Base-by-base conservation (phyloP, 2,329 filamentous ascomycete genomes). In the Trichoderma citrinoviride region DNA sequence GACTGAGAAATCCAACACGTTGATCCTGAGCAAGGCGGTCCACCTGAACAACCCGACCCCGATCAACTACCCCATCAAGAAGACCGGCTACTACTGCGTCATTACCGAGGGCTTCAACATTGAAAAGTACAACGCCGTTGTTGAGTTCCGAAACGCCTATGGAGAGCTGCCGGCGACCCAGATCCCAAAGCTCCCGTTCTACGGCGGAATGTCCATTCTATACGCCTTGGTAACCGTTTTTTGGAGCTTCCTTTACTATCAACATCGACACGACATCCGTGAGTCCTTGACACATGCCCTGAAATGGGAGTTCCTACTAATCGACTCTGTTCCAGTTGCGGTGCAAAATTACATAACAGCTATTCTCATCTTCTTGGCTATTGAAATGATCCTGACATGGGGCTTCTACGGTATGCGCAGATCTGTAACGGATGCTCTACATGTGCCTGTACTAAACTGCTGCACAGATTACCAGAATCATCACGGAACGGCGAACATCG, bases 261-360 rank as follows among this genome's bases (percentile, higher is more conserved):
- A 97, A 77, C 92, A 99, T 76, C 86, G 94, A 66, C 87, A 90
- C 72, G 95, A 99, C 77, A 98, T 99, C 68, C 81, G 89, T 91
- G 79, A 79, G 87, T 76, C 41, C 37, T 40, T 2, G 8, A 10
- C 4, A 14, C 14, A 23, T 14, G 15, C 5, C 17, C 49, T 55
- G 40, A 10, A 21, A 19, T 60, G 14, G 3, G 3, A 19, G 3
- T 14, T 23, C 29, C 8, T 56, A 19, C 55, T 61, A 25, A 52
- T 23, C 5, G 10, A 7, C 67, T 44, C 73, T 70, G 27, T 61
- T 46, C 14, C 43, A 91, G 88, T 99, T 73, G 90, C 96, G 17
- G 95, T 99, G 2, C 95, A 99, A 78, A 99, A 99, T 76, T 99
- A 99, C 77, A 98, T 99, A 71, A 99, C 95, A 0, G 94, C 95